Evolutionary conservation across 2,329 filamentous ascomycete genomes (phyloP), one percentile per base, ranked within the genome.

Genomic region (Diplodia mutila): DNA sequence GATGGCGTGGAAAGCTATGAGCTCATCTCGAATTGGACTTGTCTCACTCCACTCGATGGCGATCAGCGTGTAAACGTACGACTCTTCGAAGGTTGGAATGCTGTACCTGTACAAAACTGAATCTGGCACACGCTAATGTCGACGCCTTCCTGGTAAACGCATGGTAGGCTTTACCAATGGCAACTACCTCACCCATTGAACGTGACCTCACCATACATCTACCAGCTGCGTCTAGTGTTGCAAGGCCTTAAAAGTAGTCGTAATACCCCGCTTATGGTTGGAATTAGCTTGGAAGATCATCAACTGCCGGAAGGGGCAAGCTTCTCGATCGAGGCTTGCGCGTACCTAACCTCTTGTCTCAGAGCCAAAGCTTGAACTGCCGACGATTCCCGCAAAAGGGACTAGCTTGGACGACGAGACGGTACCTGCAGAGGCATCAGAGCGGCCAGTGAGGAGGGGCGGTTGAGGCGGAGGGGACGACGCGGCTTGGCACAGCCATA

Each of bases 1-100:
- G 57, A 61, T 61, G 57, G 57, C 57, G 57, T 61, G 57, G 57
- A 49, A 46, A 61, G 42, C 23, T 21, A 49, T 49, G 57, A 61
- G 57, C 57, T 42, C 37, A 32, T n/a, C 39, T 29, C 25, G n/a
- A 61, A 29, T 61, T 61, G 57, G 42, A 18, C 39, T 21, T 61
- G 57, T 61, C 57, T 61, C 57, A 61, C 57, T 48, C 39, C 39
- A 61, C 57, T 49, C 16, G 25, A 61, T 48, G 18, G 25, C 29
- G 57, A 61, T 61, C 57, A 61, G 18, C 57, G 48, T 32, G 57
- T 25, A 49, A 25, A 39, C 57, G 57, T 61, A 61, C 57, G 57
- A 29, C 57, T 29, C 39, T 32, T 37, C 8, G 11, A 61, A 23
- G 39, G 42, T 37, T 27, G 55, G 3, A 16, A 4, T 59, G 23